Percentiles rank a stretch among this genome's conserved stretches.
phyloP scores from a whole-genome alignment of 179 eudicot species.

The Carnegiea gigantea region DNA sequence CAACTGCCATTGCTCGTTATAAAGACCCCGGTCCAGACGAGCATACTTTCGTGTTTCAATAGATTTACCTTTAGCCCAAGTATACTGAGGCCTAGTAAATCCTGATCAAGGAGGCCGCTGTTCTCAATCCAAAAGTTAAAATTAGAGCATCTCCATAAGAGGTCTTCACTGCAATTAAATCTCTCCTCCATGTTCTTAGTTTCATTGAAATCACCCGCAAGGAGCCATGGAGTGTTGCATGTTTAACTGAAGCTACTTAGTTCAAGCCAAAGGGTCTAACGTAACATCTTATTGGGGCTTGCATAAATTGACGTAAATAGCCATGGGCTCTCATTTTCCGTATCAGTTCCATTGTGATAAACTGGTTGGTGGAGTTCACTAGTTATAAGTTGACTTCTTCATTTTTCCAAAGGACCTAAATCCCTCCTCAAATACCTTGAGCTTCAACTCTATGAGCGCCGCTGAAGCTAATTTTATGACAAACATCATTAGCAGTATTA shows the following conservation, averaged over 20 bases:
- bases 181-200: too few relatives aligned
- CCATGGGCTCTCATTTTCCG: too few relatives aligned
- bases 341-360: not conserved
- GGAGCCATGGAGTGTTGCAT: too few relatives aligned
- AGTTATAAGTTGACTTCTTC: not conserved
- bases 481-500: not conserved
- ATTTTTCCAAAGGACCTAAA: not conserved
- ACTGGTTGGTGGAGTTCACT: not conserved
- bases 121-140: too few relatives aligned
- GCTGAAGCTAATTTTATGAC: not conserved
- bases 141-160: too few relatives aligned
- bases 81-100: not conserved
- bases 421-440: not conserved
- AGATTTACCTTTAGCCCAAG: not conserved
- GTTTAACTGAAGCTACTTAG: too few relatives aligned
- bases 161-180: too few relatives aligned
- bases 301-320: too few relatives aligned
- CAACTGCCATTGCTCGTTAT: not conserved
- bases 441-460: not conserved
- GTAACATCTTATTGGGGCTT: too few relatives aligned
- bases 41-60: not conserved
- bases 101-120: too few relatives aligned
- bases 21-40: not conserved
- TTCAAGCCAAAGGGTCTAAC: too few relatives aligned
- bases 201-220: too few relatives aligned